A percentile compares a stretch with the other conserved stretches of the same genome.
phyloP scores from a whole-genome alignment of 768 basidiomycete genomes.

The Pleurotus giganteus region DNA sequence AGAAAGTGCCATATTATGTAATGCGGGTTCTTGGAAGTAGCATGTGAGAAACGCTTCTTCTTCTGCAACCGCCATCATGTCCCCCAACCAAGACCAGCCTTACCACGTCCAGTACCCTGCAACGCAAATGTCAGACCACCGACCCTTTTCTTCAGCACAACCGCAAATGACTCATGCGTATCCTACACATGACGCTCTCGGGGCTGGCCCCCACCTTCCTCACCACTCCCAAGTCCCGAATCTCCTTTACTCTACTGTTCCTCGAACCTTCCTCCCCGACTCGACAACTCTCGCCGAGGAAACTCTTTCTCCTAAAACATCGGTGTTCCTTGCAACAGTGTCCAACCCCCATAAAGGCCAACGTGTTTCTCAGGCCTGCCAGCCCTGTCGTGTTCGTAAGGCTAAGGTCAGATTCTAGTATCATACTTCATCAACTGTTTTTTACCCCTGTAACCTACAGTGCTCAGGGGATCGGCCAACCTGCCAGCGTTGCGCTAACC shows the following conservation, averaged over 20 bases:
- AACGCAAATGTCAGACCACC: too few species aligned
- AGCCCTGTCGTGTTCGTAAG: constrained; percentile 56
- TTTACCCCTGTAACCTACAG: constrained; percentile 23
- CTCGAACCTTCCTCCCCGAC: constrained; percentile 9
- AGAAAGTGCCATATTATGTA: not conserved
- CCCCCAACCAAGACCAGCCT: not conserved
- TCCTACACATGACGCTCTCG: too few species aligned
- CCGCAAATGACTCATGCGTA: too few species aligned
- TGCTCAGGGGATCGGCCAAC: constrained; percentile 58
- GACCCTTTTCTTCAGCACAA: too few species aligned
- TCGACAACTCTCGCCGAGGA: not conserved
- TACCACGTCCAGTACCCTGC: not conserved
- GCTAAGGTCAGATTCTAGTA: constrained; percentile 58
- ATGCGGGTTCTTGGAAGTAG: constrained; percentile 7
- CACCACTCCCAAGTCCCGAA: too few species aligned
- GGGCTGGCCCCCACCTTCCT: too few species aligned
- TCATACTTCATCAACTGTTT: not conserved
- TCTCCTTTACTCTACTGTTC: too few species aligned
- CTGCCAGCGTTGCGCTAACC: constrained; percentile 46
- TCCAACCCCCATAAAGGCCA: constrained; percentile 29
- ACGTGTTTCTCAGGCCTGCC: constrained; percentile 52
- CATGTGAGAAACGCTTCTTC: constrained; percentile 13
- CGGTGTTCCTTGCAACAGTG: not conserved
- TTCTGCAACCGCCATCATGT: constrained; percentile 11
- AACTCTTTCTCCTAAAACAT: too few species aligned